Evolutionary conservation across 2,329 filamentous ascomycete genomes (phyloP), one percentile per base, ranked within the genome.

Genomic region (Diaporthe citri): DNA sequence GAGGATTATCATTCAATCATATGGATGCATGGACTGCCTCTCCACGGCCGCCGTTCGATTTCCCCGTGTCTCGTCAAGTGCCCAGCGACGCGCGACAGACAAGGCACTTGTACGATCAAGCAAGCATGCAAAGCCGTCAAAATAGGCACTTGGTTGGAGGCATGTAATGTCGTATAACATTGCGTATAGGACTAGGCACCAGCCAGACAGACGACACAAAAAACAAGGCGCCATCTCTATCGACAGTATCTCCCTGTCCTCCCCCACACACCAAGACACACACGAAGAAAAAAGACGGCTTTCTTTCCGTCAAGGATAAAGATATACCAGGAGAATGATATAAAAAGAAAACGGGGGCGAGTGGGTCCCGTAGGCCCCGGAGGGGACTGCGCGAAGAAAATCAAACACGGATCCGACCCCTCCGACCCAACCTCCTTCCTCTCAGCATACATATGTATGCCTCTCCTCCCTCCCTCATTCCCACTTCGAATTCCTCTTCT

Each of bases 251-350:
- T 36, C 13, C 43, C 20, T n/a, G 9, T 13, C n/a, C 25, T n/a
- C 4, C 22, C 12, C 64, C 46, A 39, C 22, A 12, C 22, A 25
- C 31, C 20, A n/a, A 34, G 51, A n/a, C 20, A 22, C 59, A 20
- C 59, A 12, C 7, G 9, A 22, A 46, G 25, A 13, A 36, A 52
- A 39, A 41, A 28, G 64, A 69, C 64, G 34, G 46, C n/a, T 31
- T 31, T 34, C 43, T 36, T 25, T 36, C 48, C 48, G 48, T 41
- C 64, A 15, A n/a, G 7, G 48, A 39, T 69, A 10, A 41, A 69
- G 31, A 69, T 69, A 55, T 69, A 55, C 64, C 64, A 69, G 64
- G 31, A 39, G 64, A 69, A 69, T 12, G 64, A 69, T 69, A 55
- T 62, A 2, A 10, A 17, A 64, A 34, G n/a, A 55, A 67, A 22